Conservation (phyloP, 345 rosid species). For the Lenwebbia sp. region DNA sequence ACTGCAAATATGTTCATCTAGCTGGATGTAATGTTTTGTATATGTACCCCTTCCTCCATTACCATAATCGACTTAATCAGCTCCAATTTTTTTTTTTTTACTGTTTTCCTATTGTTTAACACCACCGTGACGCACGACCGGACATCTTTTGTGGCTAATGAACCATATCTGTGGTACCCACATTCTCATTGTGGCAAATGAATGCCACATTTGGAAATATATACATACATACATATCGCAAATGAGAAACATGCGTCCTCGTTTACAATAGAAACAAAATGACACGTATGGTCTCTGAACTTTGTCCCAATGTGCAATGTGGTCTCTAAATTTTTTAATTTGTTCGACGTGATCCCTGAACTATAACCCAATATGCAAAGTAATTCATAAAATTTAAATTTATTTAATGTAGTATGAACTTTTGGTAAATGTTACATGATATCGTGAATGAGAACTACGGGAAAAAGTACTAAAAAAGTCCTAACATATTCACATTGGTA, state of each 20-base stretch:
- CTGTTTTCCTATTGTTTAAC: neutral
- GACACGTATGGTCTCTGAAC: fast-evolving
- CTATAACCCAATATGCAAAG: no score
- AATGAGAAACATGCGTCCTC: neutral
- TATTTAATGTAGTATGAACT: no score
- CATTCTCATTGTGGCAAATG: neutral
- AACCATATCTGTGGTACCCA: neutral
- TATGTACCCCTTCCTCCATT: neutral
- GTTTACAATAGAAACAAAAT: neutral
- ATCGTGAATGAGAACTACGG: no score
- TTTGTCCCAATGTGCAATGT: no score
- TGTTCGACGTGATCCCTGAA: no score
- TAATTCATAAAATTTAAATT: no score
- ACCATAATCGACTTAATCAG: neutral
- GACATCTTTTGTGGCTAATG: neutral
- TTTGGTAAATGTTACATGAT: no score
- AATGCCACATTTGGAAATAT: neutral
- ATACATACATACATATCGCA: neutral
- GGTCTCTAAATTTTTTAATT: no score
- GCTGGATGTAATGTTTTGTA: neutral
- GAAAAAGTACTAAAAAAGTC: no score
- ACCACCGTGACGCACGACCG: neutral
- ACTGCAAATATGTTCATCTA: neutral
- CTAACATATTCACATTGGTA: no score
- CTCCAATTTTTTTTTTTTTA: neutral